Percentiles rank a stretch among this genome's conserved stretches.
phyloP scores from a whole-genome alignment of 805 yeast species.

The Zygotorulaspora chibaensis region DNA sequence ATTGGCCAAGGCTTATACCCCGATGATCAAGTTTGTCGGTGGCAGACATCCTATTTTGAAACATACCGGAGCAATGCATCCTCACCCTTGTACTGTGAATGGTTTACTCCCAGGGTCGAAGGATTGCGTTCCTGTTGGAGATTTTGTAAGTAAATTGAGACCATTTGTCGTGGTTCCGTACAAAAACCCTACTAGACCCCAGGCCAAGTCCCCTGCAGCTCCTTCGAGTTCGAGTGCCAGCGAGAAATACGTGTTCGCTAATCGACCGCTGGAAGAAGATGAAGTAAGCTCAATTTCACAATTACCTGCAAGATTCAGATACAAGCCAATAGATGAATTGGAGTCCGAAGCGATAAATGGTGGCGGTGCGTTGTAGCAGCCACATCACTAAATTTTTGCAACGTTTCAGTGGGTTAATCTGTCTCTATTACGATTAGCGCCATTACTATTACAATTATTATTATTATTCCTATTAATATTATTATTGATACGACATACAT shows the following conservation, averaged over 20 bases:
- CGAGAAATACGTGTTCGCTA: conserved; percentile 19
- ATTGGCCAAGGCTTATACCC: conserved; percentile 42
- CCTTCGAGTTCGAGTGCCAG: conserved; percentile 3
- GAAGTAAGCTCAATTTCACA: conserved; percentile 53
- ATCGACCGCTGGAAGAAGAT: conserved; percentile 38
- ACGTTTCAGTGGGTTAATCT: neutral
- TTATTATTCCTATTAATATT: conserved; percentile 4
- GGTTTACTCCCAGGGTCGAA: conserved; percentile 30
- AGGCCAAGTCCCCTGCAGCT: conserved; percentile 42
- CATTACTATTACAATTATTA: neutral
- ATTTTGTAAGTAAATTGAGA: conserved; percentile 32
- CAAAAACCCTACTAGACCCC: conserved; percentile 40
- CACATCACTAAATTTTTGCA: neutral
- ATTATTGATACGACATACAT: conserved; percentile 1
- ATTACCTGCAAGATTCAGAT: conserved; percentile 73
- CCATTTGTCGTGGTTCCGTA: conserved; percentile 41
- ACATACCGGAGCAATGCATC: conserved; percentile 31
- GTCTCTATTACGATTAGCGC: neutral
- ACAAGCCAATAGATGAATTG: conserved; percentile 51
- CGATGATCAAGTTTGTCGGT: conserved; percentile 83
- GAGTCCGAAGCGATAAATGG: conserved; percentile 75
- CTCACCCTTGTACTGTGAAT: conserved; percentile 30
- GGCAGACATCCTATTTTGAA: conserved; percentile 57
- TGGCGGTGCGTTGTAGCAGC: conserved; percentile 64
- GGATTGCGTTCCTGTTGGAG: conserved; percentile 24